Evolutionary conservation across 768 basidiomycete species (phyloP).

Genomic region (Gloeophyllum trabeum): DNA sequence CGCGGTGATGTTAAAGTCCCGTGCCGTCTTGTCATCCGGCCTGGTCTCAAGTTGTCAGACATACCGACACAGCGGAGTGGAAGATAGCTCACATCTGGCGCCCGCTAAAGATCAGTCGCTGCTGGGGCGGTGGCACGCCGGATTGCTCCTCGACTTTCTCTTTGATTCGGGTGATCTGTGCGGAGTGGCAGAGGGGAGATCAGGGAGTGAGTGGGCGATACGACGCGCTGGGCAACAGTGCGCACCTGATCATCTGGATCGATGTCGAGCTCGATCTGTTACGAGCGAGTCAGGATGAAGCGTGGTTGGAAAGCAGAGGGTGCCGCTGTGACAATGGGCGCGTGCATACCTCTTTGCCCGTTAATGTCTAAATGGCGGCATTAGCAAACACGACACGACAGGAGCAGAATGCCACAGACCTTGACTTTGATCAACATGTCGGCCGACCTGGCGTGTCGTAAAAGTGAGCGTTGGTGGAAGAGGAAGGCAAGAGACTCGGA

Average conservation of each 20-base stretch:
- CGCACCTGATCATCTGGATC: constrained; percentile 78
- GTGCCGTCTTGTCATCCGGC: constrained; percentile 85
- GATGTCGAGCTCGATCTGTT: constrained; percentile 89
- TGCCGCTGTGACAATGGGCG: neutral
- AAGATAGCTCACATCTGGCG: constrained; percentile 71
- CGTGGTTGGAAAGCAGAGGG: no score
- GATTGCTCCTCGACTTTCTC: constrained; percentile 98
- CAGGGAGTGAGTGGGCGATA: neutral
- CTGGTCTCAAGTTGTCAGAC: constrained; percentile 24
- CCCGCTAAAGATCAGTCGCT: constrained; percentile 86
- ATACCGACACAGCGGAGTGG: neutral
- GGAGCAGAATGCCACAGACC: constrained; percentile 23
- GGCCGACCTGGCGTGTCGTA: no score
- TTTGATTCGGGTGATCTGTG: constrained; percentile 86
- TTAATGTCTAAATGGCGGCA: constrained; percentile 57
- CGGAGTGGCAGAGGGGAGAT: neutral
- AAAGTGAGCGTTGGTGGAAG: constrained; percentile 3
- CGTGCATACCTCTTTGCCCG: constrained; percentile 81
- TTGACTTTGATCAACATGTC: constrained; percentile 87
- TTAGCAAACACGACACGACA: constrained; percentile 3
- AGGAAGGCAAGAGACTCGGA: neutral
- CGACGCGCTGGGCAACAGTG: neutral
- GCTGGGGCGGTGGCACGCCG: constrained; percentile 93
- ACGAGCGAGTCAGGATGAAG: neutral
- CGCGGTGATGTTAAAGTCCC: constrained; percentile 72